A percentile compares a stretch with the other conserved stretches of the same genome.
Evolutionary conservation across 2,329 filamentous ascomycete species (phyloP).

Genomic region (Tolypocladium inflatum): DNA sequence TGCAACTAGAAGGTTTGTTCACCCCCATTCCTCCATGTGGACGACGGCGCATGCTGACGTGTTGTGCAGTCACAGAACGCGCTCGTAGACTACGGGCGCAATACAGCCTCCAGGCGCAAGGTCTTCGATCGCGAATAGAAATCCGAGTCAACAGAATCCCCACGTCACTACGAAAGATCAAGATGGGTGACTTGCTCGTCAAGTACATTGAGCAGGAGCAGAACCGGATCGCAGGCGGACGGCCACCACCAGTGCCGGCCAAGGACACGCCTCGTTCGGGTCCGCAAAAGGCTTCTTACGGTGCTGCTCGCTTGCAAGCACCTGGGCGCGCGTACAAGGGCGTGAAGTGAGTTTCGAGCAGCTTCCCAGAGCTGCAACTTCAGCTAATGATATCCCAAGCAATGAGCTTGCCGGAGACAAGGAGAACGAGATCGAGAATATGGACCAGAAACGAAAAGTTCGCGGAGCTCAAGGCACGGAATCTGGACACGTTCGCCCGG

Average conservation of each 20-base stretch:
- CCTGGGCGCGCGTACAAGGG: slow-evolving; percentile 32
- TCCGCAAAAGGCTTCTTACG: slow-evolving; percentile 24
- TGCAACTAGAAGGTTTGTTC: slow-evolving; percentile 73
- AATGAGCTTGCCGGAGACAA: slow-evolving; percentile 62
- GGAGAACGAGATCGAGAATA: slow-evolving; percentile 56
- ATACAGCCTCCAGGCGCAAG: slow-evolving; percentile 80
- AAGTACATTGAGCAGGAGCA: slow-evolving; percentile 38
- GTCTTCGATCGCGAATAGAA: slow-evolving; percentile 76
- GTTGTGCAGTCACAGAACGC: slow-evolving; percentile 65
- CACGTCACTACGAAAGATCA: slow-evolving; percentile 64
- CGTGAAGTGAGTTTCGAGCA: slow-evolving; percentile 33
- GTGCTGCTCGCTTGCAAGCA: slow-evolving; percentile 9
- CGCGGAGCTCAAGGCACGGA: slow-evolving; percentile 35
- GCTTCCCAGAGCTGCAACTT: slow-evolving; percentile 2
- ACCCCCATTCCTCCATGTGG: slow-evolving; percentile 3
- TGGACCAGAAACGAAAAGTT: slow-evolving; percentile 59
- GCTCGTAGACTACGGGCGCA: slow-evolving; percentile 81
- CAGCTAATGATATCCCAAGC: slow-evolving; percentile 30
- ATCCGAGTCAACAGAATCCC: slow-evolving; percentile 92
- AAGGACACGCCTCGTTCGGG: slow-evolving; percentile 35
- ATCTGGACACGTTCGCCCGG: slow-evolving; percentile 26
- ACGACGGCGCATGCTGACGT: not conserved
- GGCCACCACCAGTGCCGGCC: slow-evolving; percentile 37
- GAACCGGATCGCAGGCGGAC: slow-evolving; percentile 21
- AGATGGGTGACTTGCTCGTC: slow-evolving; percentile 67